These are phyloP conservation scores for Spergularia azorica DNA, from an alignment of 179 eudicot genomes.

Conservation along the genomic window DNA sequence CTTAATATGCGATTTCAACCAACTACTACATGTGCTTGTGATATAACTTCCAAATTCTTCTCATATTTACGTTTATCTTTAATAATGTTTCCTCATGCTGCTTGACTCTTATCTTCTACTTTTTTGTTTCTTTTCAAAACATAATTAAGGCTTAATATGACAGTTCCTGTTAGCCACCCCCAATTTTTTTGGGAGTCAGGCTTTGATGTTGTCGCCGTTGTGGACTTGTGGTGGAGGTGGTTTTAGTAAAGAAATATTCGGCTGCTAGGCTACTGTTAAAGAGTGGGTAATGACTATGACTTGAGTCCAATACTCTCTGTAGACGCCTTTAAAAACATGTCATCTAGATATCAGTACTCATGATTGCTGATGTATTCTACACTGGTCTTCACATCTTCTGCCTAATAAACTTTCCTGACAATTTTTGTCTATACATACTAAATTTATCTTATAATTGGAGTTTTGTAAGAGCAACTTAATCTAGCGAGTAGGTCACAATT, in stretches of 20 bases:
- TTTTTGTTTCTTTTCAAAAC: too few species aligned
- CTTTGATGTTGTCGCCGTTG: too few species aligned
- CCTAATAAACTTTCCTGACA: not conserved
- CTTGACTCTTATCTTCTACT: too few species aligned
- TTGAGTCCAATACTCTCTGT: not conserved
- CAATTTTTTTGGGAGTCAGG: too few species aligned
- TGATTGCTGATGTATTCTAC: not conserved
- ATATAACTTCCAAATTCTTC: too few species aligned
- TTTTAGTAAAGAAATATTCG: too few species aligned
- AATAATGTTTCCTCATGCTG: too few species aligned
- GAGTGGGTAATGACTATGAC: not conserved
- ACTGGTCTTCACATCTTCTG: not conserved
- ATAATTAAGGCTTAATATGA: too few species aligned
- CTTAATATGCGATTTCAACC: not conserved
- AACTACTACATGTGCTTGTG: not conserved
- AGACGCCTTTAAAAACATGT: not conserved
- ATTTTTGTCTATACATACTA: not conserved
- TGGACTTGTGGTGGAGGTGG: too few species aligned
- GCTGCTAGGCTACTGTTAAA: not conserved
- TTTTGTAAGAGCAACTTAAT: not conserved
- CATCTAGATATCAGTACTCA: not conserved
- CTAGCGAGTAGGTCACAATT: not conserved
- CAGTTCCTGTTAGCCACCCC: too few species aligned
- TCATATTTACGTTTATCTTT: too few species aligned
- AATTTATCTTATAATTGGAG: not conserved